A percentile compares a stretch with the other conserved stretches of the same genome.
Evolutionary conservation across 163 green algal genomes (phyloP).

Genomic region (Dunaliella salina): DNA sequence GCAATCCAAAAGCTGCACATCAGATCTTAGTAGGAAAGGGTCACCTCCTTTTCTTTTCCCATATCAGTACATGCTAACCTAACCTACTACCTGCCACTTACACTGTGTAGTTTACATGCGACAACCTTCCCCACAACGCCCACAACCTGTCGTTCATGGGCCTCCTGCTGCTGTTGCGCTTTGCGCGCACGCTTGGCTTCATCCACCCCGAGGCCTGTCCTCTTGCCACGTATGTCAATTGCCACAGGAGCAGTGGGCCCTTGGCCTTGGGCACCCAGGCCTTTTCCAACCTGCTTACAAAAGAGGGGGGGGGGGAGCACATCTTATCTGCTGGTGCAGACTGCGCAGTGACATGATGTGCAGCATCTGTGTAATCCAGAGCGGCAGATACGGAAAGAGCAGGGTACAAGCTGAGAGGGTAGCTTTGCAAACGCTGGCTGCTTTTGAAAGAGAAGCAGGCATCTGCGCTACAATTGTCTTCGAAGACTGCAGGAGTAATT

Average conservation of each 20-base stretch:
- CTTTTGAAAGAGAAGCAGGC: too few relatives aligned
- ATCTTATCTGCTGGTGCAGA: too few relatives aligned
- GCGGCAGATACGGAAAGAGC: too few relatives aligned
- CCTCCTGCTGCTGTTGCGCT: neutral
- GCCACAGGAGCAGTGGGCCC: neutral
- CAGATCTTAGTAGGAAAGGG: too few relatives aligned
- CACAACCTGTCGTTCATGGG: neutral
- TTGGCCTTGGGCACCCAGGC: neutral
- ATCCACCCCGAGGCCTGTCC: neutral
- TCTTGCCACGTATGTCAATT: neutral
- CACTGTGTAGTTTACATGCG: neutral
- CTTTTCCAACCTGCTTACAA: neutral
- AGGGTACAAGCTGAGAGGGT: too few relatives aligned
- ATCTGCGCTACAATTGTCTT: too few relatives aligned
- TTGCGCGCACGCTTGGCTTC: neutral
- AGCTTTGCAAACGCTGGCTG: too few relatives aligned
- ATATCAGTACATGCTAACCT: neutral
- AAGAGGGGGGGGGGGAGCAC: too few relatives aligned
- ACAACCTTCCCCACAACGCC: neutral
- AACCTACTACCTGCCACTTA: neutral
- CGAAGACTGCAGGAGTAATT: too few relatives aligned
- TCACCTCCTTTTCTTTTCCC: neutral
- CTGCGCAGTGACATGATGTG: too few relatives aligned
- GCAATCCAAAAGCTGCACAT: too few relatives aligned
- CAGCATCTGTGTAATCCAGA: too few relatives aligned